Evolutionary conservation across 1,139 yeast species (phyloP), one percentile per base, ranked within the genome.

Genomic region (Pichia sp.): DNA sequence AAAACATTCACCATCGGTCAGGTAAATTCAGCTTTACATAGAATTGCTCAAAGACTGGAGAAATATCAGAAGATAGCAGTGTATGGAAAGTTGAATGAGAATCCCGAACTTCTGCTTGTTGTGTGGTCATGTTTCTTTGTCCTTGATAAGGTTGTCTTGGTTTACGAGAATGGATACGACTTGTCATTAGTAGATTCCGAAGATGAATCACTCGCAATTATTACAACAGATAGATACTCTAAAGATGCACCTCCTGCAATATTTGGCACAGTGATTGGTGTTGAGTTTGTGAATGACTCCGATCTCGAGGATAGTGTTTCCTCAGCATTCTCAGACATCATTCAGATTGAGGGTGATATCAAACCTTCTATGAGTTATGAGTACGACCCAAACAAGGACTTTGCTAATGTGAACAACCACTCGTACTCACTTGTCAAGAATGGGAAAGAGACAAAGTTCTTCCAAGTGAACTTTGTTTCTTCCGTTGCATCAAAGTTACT

Each of bases 401-500:
- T 46, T 26, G 33, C 29, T 9, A 18, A 30, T 2, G 49, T 51
- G 29, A 50, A 51, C 33, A 51, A 50, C 26, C 50, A 53, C 22
- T 69, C 70, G 5, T 55, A 56, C 31, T 57, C 61, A 15, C 64
- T 63, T 38, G 48, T 62, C 5, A 13, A 17, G 10, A 20, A 31
- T 3, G 38, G 40, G 1, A 50, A 55, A 30, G 56, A 53, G 32
- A 42, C 46, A 24, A 45, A 44, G 14, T 81, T 70, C 52, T 71
- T 76, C 14, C 86, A 79, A 42, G 63, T 72, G 41, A 77, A 76
- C 47, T 60, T 82, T 37, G 77, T 79, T 12, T 73, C 85, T 43
- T 65, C 79, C 2, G 60, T 79, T 13, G 80, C 87, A 0, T 66
- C 85, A 1, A 69, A 74, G 31, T 60, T 80, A 31, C 75, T 73